Evolutionary conservation across 495 filamentous ascomycete genomes (phyloP).

Genomic region (Aspergillus diversus): DNA sequence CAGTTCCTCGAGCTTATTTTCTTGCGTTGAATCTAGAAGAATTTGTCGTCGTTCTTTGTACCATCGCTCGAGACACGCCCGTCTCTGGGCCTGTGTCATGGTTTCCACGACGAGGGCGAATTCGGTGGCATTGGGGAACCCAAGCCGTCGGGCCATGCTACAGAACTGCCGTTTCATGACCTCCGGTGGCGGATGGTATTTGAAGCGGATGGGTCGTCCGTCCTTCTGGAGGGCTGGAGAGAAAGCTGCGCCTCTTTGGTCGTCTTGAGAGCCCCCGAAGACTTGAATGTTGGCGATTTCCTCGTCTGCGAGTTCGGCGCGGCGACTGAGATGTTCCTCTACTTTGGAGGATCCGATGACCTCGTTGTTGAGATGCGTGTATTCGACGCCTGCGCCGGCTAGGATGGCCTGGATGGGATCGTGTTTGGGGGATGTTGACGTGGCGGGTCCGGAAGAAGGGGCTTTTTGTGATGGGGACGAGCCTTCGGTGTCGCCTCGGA

Average conservation of each 20-base stretch:
- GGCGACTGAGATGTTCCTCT: slow-evolving; percentile 76
- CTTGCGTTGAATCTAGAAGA: slow-evolving; percentile 3
- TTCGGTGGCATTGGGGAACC: slow-evolving; percentile 74
- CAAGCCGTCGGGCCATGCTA: slow-evolving; percentile 80
- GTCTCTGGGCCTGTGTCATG: slow-evolving; percentile 85
- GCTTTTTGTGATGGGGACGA: background rate
- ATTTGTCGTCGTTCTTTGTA: slow-evolving; percentile 57
- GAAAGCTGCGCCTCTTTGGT: background rate
- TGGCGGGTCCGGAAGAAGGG: background rate
- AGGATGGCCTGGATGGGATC: slow-evolving; percentile 91
- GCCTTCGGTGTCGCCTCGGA: slow-evolving; percentile 56
- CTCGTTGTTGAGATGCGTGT: slow-evolving; percentile 95
- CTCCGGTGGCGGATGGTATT: slow-evolving; percentile 73
- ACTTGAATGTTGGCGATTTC: slow-evolving; percentile 53
- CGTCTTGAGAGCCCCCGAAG: slow-evolving; percentile 47
- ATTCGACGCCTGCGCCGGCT: slow-evolving; percentile 85
- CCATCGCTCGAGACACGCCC: slow-evolving; percentile 79
- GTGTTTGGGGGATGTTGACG: slow-evolving; percentile 46
- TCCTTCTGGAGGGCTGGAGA: slow-evolving; percentile 25
- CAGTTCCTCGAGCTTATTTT: background rate
- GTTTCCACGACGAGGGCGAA: slow-evolving; percentile 94
- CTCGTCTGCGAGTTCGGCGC: slow-evolving; percentile 67
- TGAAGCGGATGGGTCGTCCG: slow-evolving; percentile 53
- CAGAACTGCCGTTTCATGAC: slow-evolving; percentile 87
- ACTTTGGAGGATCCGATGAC: slow-evolving; percentile 88